These are phyloP conservation scores for Linum usitatissimum DNA, from an alignment of 345 rosid species.

Conservation along the genomic window DNA sequence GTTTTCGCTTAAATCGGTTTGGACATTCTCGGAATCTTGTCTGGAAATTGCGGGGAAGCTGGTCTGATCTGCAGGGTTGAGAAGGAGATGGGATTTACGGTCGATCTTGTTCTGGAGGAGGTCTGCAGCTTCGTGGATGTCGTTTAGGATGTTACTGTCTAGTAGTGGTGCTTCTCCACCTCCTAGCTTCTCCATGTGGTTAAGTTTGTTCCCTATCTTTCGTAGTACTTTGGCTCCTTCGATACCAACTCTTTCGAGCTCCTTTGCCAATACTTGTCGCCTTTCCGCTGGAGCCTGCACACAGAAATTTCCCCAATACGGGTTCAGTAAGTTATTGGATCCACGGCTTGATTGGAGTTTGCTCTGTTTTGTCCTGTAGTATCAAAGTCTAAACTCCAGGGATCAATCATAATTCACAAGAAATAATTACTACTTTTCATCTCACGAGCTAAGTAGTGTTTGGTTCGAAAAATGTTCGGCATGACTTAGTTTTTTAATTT, in stretches of 20 bases:
- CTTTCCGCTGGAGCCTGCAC: neutral
- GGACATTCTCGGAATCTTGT: slow-evolving; percentile 45
- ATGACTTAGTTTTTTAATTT: no score
- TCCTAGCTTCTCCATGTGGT: slow-evolving; percentile 71
- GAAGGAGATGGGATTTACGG: slow-evolving; percentile 68
- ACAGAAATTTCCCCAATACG: no score
- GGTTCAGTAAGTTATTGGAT: neutral
- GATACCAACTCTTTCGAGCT: slow-evolving; percentile 54
- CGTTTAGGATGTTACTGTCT: neutral
- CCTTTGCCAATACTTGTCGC: slow-evolving; percentile 10
- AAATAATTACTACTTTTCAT: no score
- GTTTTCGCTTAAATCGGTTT: slow-evolving; percentile 25
- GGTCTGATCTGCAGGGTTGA: slow-evolving; percentile 49
- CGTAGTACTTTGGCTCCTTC: slow-evolving; percentile 67
- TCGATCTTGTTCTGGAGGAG: slow-evolving; percentile 65
- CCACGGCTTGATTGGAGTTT: neutral
- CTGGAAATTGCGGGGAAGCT: no score
- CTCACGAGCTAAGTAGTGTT: no score
- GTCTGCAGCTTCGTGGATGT: slow-evolving; percentile 69
- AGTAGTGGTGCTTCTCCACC: slow-evolving; percentile 39
- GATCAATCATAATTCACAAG: no score
- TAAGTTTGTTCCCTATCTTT: slow-evolving; percentile 65
- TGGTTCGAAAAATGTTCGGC: no score
- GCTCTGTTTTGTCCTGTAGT: no score
- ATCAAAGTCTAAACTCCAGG: no score